Evolutionary conservation across 306 rosid species (phyloP), one percentile per base, ranked within the genome.

Genomic region (Cucurbita ficifolia): DNA sequence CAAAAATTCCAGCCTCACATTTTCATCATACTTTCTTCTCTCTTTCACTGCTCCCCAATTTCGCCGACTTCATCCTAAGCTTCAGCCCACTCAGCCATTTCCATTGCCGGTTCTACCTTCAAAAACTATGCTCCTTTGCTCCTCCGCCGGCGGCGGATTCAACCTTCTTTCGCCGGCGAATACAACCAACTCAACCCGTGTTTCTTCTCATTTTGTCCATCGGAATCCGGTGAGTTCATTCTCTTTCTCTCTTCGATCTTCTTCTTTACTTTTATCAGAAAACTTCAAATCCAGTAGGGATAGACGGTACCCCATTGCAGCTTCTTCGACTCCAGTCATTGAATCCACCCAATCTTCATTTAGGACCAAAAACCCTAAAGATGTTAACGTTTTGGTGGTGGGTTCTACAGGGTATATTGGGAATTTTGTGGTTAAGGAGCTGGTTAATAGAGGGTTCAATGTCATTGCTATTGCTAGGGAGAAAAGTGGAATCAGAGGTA

Each of bases 371-470:
- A 81, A 58, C 39, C 96, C 97, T 55, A 88, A 88, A 80, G 96
- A 91, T 53, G 70, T 89, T 52, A 91, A 85, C 53, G 70, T 95
- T 53, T 72, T 95, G 73, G 91, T 91, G 10, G 96, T 89, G 77
- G 97, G 99, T 59, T 88, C 96, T 63, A 91, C 99, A 79, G 99
- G 99, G 78, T 95, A 95, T 77, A 95, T 91, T 48, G 99, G 99
- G 50, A 91, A 85, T 58, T 91, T 89, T 81, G 97, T 91, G 51
- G 97, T 88, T 42, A 87, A 76, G 57, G 99, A 95, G 79, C 84
- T 95, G 58, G 81, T 91, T 48, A 82, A 78, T 72, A 86, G 99
- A 82, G 99, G 94, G 29, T 95, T 86, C 45, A 89, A 88, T 69
- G 87, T 91, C 14, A 86, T 85, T 61, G 96, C 96, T 11, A 59